Conservation (phyloP, 768 basidiomycete species). For the Tricholoma hemisulphureum region DNA sequence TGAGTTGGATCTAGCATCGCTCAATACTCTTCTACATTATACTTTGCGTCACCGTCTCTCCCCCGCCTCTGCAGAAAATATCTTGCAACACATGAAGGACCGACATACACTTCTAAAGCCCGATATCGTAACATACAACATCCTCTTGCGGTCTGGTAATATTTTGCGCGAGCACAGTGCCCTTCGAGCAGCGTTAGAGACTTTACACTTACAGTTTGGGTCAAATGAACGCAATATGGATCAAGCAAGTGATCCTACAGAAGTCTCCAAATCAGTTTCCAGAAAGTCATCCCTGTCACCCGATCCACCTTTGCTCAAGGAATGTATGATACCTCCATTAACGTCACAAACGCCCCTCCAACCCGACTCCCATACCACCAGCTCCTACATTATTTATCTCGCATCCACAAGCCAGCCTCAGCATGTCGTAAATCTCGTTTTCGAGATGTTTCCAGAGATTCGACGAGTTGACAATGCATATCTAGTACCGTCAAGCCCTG, state of each 20-base stretch:
- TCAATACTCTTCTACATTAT: conserved; percentile 67
- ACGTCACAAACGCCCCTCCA: conserved; percentile 3
- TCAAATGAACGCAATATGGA: neutral
- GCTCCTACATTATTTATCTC: conserved; percentile 52
- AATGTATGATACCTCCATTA: conserved; percentile 8
- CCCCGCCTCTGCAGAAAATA: conserved; percentile 40
- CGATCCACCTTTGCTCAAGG: neutral
- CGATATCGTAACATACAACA: conserved; percentile 53
- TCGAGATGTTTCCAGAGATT: conserved; percentile 56
- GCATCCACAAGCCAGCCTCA: conserved; percentile 47
- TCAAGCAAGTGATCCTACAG: neutral
- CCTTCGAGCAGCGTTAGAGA: conserved; percentile 35
- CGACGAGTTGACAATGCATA: conserved; percentile 24
- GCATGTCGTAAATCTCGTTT: conserved; percentile 47
- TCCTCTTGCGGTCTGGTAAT: conserved; percentile 54
- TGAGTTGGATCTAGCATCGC: conserved; percentile 28
- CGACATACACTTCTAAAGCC: conserved; percentile 44
- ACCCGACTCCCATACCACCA: conserved; percentile 48
- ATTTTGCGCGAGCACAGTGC: conserved; percentile 47
- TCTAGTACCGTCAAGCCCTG: conserved; percentile 15
- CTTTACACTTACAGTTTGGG: conserved; percentile 19
- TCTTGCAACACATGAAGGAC: conserved; percentile 56
- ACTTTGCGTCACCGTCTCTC: conserved; percentile 60
- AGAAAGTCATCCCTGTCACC: neutral
- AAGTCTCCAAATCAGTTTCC: neutral